Evolutionary conservation across 129 eudicot genomes (phyloP), one percentile per base, ranked within the genome.

Genomic region (Solidago caesia): DNA sequence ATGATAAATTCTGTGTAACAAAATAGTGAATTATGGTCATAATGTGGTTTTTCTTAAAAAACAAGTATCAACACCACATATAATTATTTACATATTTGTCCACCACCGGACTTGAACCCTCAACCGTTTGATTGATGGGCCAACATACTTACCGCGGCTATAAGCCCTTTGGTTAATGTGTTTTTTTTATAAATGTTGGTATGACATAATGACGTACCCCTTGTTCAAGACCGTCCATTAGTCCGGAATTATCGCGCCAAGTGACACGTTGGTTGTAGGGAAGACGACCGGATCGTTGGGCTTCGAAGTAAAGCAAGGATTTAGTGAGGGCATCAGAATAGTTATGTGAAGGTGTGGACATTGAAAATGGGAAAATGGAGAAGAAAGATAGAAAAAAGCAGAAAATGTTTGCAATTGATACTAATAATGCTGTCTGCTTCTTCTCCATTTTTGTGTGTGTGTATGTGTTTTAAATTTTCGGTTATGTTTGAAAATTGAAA

Each of bases 251-350:
- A 67, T 92, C 75, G 16, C 96, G 96, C 98, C 98, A 92, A 6
- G 89, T 74, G 85, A 89, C 92, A 7, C 98, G 84, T 64, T 92
- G 98, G 74, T 88, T 88, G 85, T 92, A 82, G 7, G 98, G 98
- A 7, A 92, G 80, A 16, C 89, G 95, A 69, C 98, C 98, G 59
- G 98, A 92, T 55, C 98, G 94, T 68, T 92, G 98, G 0, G 96
- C 95, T 81, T 92, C 98, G 68, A 92, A 92, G 85, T 92, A 92
- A 6, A 92, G 81, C 41, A 92, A 85, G 44, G 87, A 84, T 80
- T 92, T 90, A 2, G 84, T 65, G 62, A 92, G 87, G 8, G 98
- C 98, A 8, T 87, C 96, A 2, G 87, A 73, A 60, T 92, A 92
- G 67, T 92, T 77, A 49, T 79, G 85, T 21, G 85, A 74, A 29